A percentile compares a stretch with the other conserved stretches of the same genome.
phyloP scores from a whole-genome alignment of 139 green algal genomes.

The Chlorella sp. region DNA sequence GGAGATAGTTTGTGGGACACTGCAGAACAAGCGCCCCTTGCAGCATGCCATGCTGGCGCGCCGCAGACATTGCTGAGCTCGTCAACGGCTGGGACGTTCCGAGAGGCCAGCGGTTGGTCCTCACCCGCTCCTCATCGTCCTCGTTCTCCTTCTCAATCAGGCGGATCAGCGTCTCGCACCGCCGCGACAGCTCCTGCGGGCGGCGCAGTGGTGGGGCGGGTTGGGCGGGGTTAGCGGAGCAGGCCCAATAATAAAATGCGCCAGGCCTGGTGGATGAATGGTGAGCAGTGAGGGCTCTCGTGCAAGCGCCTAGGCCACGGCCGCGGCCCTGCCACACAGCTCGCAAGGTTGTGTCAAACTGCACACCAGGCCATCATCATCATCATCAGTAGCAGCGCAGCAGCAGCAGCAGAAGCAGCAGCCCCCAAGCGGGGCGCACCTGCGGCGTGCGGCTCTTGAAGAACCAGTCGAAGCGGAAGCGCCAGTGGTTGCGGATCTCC shows the following conservation, averaged over 20 bases:
- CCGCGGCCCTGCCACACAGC: too few relatives aligned
- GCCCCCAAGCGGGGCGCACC: conserved; percentile 3
- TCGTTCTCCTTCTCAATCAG: conserved; percentile 97
- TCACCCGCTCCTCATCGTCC: conserved; percentile 41
- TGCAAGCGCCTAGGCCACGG: too few relatives aligned
- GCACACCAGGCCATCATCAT: neutral
- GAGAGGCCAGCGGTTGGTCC: too few relatives aligned
- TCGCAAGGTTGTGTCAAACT: neutral
- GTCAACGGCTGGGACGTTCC: too few relatives aligned
- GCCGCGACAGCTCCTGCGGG: conserved; percentile 72
- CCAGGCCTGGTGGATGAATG: neutral
- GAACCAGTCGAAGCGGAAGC: conserved; percentile 99
- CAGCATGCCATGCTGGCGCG: too few relatives aligned
- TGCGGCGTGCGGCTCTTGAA: conserved; percentile 95
- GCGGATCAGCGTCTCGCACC: conserved; percentile 95
- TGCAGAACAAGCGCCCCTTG: too few relatives aligned
- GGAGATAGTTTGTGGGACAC: too few relatives aligned
- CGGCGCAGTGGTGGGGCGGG: neutral
- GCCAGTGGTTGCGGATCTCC: conserved; percentile 89
- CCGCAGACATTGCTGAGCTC: too few relatives aligned
- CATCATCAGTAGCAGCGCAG: neutral
- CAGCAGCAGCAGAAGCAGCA: neutral
- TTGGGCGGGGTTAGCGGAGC: neutral
- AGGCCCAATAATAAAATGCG: neutral
- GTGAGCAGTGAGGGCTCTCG: too few relatives aligned